phyloP scores from a whole-genome alignment of 768 basidiomycete species.

The Phaeotremella fagi region DNA sequence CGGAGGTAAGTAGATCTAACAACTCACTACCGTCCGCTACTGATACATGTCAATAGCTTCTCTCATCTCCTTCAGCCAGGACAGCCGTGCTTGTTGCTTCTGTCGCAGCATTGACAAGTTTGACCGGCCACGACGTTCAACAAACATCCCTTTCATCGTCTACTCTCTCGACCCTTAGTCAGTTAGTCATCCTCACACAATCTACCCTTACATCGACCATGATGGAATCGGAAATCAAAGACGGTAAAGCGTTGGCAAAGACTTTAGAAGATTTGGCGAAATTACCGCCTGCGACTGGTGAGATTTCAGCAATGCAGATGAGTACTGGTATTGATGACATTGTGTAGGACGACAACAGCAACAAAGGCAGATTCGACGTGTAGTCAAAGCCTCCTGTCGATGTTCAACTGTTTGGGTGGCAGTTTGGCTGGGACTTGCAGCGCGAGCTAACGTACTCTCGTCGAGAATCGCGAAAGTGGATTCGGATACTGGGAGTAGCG shows the following conservation, averaged over 20 bases:
- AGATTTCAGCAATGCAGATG: neutral
- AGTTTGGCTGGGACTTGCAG: conserved; percentile 16
- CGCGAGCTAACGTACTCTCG: conserved; percentile 10
- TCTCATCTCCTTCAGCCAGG: conserved; percentile 4
- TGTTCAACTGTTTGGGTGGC: conserved; percentile 10
- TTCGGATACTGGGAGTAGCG: conserved; percentile 4
- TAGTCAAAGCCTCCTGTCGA: conserved; percentile 10
- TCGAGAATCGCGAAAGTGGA: conserved; percentile 23
- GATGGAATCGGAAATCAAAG: neutral
- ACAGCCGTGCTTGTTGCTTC: conserved; percentile 11
- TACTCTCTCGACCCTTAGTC: conserved; percentile 7
- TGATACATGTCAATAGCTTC: neutral
- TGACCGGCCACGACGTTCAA: conserved; percentile 12
- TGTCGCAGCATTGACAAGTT: conserved; percentile 7
- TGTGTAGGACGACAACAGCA: conserved; percentile 36
- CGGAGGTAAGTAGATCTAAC: conserved; percentile 12
- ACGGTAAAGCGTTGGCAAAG: neutral
- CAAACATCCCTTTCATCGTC: conserved; percentile 8
- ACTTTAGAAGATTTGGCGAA: conserved; percentile 16
- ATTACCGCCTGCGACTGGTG: conserved; percentile 28
- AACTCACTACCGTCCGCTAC: neutral
- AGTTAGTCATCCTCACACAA: conserved; percentile 5
- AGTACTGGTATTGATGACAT: neutral
- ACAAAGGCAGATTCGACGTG: conserved; percentile 26
- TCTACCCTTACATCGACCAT: neutral